These are phyloP conservation scores for Nidularia pulvinata DNA, from an alignment of 768 basidiomycete genomes.

Conservation along the genomic window DNA sequence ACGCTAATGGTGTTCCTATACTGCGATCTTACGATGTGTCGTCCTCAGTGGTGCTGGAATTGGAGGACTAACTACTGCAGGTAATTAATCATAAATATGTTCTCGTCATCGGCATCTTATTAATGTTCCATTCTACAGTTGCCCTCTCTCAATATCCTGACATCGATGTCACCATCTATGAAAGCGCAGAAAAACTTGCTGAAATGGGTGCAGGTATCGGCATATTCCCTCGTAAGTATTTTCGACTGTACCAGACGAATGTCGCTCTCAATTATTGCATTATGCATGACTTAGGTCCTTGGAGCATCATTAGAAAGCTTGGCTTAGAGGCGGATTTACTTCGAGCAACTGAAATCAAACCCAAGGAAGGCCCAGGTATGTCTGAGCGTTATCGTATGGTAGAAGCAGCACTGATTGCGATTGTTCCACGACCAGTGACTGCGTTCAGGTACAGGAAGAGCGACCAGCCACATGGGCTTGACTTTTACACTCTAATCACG, in stretches of 20 bases:
- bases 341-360: conserved; percentile 30
- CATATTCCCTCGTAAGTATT: conserved; percentile 41
- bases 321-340: conserved; percentile 46
- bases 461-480: conserved; percentile 53
- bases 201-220: conserved; percentile 69
- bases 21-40: conserved; percentile 10
- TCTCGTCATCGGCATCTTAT: conserved; percentile 2
- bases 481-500: conserved; percentile 52
- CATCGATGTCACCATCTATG: conserved; percentile 57
- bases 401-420: conserved; percentile 1
- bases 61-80: conserved; percentile 44
- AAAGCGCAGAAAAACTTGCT: conserved; percentile 44
- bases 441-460: conserved; percentile 60
- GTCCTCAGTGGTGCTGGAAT: conserved; percentile 48
- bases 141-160: conserved; percentile 48
- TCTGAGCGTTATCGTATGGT: neutral
- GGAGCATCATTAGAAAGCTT: conserved; percentile 44
- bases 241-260: neutral
- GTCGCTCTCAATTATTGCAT: neutral
- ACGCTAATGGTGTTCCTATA: conserved; percentile 5
- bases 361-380: conserved; percentile 38
- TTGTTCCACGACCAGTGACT: conserved; percentile 31
- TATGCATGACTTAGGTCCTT: conserved; percentile 33
- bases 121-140: conserved; percentile 18
- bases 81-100: conserved; percentile 13